Percentiles rank a stretch among this genome's conserved stretches.
These are phyloP conservation scores for Pleurotus giganteus DNA, from an alignment of 768 basidiomycete genomes.

Conservation along the genomic window DNA sequence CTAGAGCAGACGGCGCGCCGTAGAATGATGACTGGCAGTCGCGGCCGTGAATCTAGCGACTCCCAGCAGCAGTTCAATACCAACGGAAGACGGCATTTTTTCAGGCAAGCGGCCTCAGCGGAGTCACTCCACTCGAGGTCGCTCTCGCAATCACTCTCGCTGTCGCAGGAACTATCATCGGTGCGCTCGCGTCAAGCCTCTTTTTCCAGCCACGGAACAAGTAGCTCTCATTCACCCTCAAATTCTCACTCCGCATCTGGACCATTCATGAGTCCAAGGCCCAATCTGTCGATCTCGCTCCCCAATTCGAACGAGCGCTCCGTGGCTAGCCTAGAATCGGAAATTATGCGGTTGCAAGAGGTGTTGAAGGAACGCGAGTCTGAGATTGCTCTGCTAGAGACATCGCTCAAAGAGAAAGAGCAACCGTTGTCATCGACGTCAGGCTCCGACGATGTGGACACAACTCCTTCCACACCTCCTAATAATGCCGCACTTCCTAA, in stretches of 20 bases:
- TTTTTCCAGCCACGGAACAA: conserved; percentile 71
- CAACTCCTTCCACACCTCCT: conserved; percentile 8
- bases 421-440: conserved; percentile 15
- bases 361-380: conserved; percentile 87
- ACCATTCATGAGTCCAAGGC: conserved; percentile 34
- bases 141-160: conserved; percentile 91
- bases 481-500: conserved; percentile 20
- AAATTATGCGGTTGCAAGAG: conserved; percentile 94
- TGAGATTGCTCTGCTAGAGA: conserved; percentile 82
- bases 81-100: conserved; percentile 72
- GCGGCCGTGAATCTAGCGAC: conserved; percentile 49
- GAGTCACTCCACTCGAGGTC: conserved; percentile 92
- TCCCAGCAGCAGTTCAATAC: conserved; percentile 39
- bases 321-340: conserved; percentile 82
- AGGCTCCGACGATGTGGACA: conserved; percentile 12
- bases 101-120: conserved; percentile 82
- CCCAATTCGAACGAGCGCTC: conserved; percentile 64
- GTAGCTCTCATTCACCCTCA: conserved; percentile 61
- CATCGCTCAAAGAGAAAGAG: conserved; percentile 39
- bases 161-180: conserved; percentile 95
- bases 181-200: conserved; percentile 83
- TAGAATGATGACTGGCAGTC: conserved; percentile 51
- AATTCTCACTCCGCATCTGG: conserved; percentile 48
- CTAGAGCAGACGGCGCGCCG: conserved; percentile 39
- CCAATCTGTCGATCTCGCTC: conserved; percentile 59